These are phyloP conservation scores for Penicillium sp. DNA, from an alignment of 2,329 filamentous ascomycete genomes.

Conservation along the genomic window DNA sequence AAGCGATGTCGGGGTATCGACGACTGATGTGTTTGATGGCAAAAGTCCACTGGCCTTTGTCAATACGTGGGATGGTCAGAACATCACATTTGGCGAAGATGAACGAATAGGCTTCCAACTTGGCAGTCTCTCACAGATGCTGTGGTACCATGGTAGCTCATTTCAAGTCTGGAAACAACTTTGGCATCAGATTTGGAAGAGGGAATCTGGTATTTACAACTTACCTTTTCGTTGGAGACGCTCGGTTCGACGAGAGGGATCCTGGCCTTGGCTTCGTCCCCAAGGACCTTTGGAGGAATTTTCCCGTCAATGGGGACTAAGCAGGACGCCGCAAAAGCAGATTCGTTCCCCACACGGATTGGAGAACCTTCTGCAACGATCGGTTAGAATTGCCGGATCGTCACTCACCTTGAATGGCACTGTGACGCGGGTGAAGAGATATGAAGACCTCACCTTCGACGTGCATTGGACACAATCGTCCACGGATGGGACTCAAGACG, in stretches of 20 bases:
- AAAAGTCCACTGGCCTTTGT: not conserved
- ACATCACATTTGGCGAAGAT: not conserved
- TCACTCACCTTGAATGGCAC: slow-evolving; percentile 1
- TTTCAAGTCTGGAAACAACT: not conserved
- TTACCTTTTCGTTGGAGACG: too few relatives aligned
- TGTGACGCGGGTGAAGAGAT: slow-evolving; percentile 1
- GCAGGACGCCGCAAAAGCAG: not conserved
- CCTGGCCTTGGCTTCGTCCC: too few relatives aligned
- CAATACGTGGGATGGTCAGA: not conserved
- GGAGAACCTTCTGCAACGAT: not conserved
- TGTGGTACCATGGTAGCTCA: not conserved
- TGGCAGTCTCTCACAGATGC: not conserved
- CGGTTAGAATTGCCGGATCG: not conserved
- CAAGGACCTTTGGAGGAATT: not conserved
- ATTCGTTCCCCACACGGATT: not conserved
- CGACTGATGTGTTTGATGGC: not conserved
- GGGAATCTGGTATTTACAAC: too few relatives aligned
- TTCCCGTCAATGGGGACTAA: not conserved
- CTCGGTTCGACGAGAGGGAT: too few relatives aligned
- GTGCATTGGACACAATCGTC: slow-evolving; percentile 1
- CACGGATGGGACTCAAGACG: not conserved
- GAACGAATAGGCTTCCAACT: not conserved
- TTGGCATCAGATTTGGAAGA: not conserved
- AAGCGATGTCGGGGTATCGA: not conserved
- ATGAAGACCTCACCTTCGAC: slow-evolving; percentile 1